Base-by-base conservation (phyloP, 441 rosid genomes). In the Dalechampia spathulata region DNA sequence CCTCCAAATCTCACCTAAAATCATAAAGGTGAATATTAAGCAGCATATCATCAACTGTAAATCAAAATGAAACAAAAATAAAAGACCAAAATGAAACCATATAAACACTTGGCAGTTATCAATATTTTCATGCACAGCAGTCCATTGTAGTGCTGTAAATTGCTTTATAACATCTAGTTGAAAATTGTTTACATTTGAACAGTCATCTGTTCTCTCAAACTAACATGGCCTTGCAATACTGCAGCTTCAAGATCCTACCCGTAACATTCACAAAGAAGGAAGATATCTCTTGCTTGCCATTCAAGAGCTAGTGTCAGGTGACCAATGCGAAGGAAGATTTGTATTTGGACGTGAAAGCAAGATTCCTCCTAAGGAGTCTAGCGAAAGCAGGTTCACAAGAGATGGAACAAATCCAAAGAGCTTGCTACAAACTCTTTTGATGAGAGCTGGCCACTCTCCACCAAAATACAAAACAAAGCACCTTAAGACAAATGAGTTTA, bases 381-480 rank as follows among this genome's bases (percentile, higher is more conserved):
- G 50, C 16, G 85, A 84, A 41, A 77, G 67, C 77, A 81, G 75
- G 70, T 81, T 82, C 61, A 72, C 81, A 0, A 83, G 74, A 80
- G 99, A 90, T 38, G 97, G 99, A 64, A 81, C 91, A 43, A 90
- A 90, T 62, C 97, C 99, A 0, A 90, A 94, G 74, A 87, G 95
- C 80, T 83, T 90, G 75, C 80, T 94, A 44, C 99, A 94, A 55
- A 94, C 97, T 41, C 81, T 87, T 59, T 56, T 94, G 71, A 87
- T 87, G 97, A 78, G 99, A 72, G 97, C 99, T 1, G 97, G 95
- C 28, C 96, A 94, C 69, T 84, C 95, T 32, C 97, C 99, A 69
- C 99, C 99, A 34, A 94, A 81, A 49, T 94, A 94, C 81, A 94
- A 87, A 68, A 83, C 94, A 0, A 94, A 94, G 76, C 99, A 90